Percentiles rank a stretch among this genome's conserved stretches.
These are phyloP conservation scores for Amoebophrya sp. DNA, from an alignment of 169 alveolate genomes.

Conservation along the genomic window DNA sequence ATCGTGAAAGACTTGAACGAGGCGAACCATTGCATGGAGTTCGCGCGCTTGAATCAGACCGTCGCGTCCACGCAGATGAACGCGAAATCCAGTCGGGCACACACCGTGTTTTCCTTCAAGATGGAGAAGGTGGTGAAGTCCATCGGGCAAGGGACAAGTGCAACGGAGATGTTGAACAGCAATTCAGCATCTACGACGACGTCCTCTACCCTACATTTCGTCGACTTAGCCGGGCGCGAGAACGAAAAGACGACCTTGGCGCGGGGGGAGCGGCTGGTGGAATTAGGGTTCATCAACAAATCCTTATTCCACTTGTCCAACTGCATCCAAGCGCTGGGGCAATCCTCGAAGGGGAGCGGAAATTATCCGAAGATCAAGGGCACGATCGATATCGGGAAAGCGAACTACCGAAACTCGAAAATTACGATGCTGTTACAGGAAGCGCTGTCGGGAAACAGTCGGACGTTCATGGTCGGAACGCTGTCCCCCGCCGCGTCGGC, in stretches of 20 bases:
- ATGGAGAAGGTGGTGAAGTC: not conserved
- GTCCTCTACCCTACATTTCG: not conserved
- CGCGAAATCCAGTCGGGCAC: not conserved
- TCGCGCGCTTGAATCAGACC: not conserved
- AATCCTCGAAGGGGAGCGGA: not conserved
- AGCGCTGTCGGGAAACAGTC: not conserved
- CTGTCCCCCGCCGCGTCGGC: not conserved
- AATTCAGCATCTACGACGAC: not conserved
- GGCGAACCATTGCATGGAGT: not conserved
- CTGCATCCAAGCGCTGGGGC: conserved; percentile 19
- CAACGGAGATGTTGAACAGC: not conserved
- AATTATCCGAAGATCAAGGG: not conserved
- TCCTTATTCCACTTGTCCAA: not conserved
- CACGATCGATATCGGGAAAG: not conserved
- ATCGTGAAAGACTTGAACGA: not conserved
- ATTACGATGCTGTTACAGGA: not conserved
- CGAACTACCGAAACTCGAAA: not conserved
- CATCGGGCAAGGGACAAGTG: not conserved
- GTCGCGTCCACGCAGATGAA: not conserved
- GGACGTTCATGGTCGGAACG: not conserved
- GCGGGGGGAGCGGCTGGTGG: not conserved
- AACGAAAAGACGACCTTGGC: not conserved
- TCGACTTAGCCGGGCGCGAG: not conserved
- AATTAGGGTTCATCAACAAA: not conserved
- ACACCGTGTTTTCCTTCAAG: not conserved